Conservation (phyloP, 2,329 filamentous ascomycete genomes). For the Microcyclospora pomicola region DNA sequence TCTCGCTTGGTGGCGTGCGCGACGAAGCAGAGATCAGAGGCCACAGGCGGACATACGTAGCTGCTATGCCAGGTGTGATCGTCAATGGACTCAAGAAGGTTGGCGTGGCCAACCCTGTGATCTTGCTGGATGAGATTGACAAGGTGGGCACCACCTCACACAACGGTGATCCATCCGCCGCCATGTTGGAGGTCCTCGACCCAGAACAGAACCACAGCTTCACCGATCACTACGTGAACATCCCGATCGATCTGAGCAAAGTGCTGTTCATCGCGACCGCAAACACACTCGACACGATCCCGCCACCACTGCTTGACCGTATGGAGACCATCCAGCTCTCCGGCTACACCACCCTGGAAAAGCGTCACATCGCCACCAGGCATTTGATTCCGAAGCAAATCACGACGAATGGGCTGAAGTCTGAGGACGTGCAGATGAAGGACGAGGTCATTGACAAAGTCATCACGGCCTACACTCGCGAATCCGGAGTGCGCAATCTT, state of each 20-base stretch:
- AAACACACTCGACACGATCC: slow-evolving; percentile 88
- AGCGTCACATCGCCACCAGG: slow-evolving; percentile 81
- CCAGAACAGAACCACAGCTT: slow-evolving; percentile 95
- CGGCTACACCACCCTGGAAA: slow-evolving; percentile 94
- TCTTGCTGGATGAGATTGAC: slow-evolving; percentile 94
- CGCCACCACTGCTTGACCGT: slow-evolving; percentile 80
- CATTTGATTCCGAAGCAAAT: slow-evolving; percentile 97
- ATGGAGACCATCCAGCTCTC: slow-evolving; percentile 94
- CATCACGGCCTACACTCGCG: slow-evolving; percentile 90
- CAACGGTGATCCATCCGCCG: slow-evolving; percentile 89
- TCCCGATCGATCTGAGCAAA: slow-evolving; percentile 90
- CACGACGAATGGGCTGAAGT: slow-evolving; percentile 68
- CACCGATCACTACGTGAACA: slow-evolving; percentile 89
- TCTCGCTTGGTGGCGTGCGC: slow-evolving; percentile 86
- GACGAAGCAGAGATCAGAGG: slow-evolving; percentile 96
- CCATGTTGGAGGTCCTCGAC: slow-evolving; percentile 95
- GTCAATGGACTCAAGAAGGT: slow-evolving; percentile 92
- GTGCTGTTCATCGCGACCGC: slow-evolving; percentile 96
- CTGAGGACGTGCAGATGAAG: slow-evolving; percentile 61
- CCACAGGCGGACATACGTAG: slow-evolving; percentile 89
- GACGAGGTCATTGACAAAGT: slow-evolving; percentile 86
- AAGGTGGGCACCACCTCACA: slow-evolving; percentile 85
- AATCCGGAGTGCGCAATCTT: slow-evolving; percentile 88
- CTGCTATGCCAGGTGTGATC: slow-evolving; percentile 94
- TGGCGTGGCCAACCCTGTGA: slow-evolving; percentile 86